phyloP scores from a whole-genome alignment of 352 stramenopile genomes.

The Phytophthora palmivora region DNA sequence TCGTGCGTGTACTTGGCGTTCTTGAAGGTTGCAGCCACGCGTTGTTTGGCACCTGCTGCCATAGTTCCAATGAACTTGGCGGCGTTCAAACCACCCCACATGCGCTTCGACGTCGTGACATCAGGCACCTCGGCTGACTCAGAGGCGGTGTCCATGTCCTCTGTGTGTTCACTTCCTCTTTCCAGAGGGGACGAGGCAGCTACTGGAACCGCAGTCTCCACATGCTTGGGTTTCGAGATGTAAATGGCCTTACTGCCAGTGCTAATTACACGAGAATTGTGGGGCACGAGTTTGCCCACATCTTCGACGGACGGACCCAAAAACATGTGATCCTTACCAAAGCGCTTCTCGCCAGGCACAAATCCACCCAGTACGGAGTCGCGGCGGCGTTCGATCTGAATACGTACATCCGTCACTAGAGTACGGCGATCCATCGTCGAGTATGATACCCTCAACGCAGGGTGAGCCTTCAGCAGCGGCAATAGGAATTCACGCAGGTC shows the following conservation, averaged over 20 bases:
- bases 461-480: conserved; percentile 76
- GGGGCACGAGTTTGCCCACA: conserved; percentile 73
- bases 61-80: conserved; percentile 82
- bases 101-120: conserved; percentile 40
- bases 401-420: conserved; percentile 76
- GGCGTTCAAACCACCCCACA: conserved; percentile 65
- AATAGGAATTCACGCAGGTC: conserved; percentile 71
- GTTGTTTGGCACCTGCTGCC: conserved; percentile 71
- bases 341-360: conserved; percentile 63
- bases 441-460: conserved; percentile 72
- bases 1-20: conserved; percentile 77
- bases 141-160: conserved; percentile 36
- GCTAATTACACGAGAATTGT: conserved; percentile 61
- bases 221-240: conserved; percentile 65
- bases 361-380: conserved; percentile 64
- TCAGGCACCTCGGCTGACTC: conserved; percentile 32
- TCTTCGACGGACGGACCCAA: conserved; percentile 70
- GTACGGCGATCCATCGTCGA: conserved; percentile 74
- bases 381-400: conserved; percentile 81
- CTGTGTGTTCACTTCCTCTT: conserved; percentile 39
- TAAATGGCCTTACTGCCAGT: conserved; percentile 74
- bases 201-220: conserved; percentile 20
- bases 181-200: conserved; percentile 29
- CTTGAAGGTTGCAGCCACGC: conserved; percentile 67
- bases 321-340: conserved; percentile 76